Percentiles rank a stretch among this genome's conserved stretches.
Conservation (phyloP, 306 rosid species). For the Mucuna pruriens region DNA sequence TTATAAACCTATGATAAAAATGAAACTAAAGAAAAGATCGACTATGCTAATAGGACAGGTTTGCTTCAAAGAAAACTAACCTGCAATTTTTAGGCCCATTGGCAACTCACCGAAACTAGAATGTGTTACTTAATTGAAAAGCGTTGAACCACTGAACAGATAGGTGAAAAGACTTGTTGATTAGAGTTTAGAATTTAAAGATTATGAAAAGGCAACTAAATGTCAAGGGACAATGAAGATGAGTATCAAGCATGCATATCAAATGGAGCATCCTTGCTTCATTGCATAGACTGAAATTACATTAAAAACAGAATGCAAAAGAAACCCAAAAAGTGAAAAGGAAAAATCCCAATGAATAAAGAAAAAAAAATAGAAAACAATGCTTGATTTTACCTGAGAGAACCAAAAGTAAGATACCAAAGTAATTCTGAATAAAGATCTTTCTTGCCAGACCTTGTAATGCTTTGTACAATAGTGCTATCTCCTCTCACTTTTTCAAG, state of each 20-base stretch:
- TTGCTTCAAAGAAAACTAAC: conserved; percentile 13
- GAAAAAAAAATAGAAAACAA: conserved; percentile 19
- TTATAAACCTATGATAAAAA: background rate
- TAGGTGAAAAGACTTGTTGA: conserved; percentile 6
- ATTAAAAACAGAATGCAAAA: conserved; percentile 15
- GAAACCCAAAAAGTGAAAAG: conserved; percentile 12
- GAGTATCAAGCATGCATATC: conserved; percentile 6
- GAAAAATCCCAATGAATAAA: background rate
- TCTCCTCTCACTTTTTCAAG: conserved; percentile 71
- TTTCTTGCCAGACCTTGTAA: conserved; percentile 88
- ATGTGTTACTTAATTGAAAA: conserved; percentile 29
- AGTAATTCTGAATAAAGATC: conserved; percentile 85
- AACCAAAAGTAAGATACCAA: conserved; percentile 78
- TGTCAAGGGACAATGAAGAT: conserved; percentile 1
- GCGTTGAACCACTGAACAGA: conserved; percentile 26
- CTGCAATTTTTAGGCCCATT: conserved; percentile 14
- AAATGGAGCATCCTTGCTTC: conserved; percentile 23
- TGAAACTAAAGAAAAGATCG: background rate
- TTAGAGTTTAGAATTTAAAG: conserved; percentile 18
- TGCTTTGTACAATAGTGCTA: conserved; percentile 57
- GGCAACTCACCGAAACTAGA: conserved; percentile 27
- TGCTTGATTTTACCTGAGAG: conserved; percentile 63
- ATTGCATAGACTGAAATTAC: conserved; percentile 5
- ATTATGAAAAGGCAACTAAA: conserved; percentile 30
- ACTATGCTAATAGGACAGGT: conserved; percentile 7